A percentile compares a stretch with the other conserved stretches of the same genome.
phyloP scores from a whole-genome alignment of 768 basidiomycete genomes.

The Nidularia pulvinata region DNA sequence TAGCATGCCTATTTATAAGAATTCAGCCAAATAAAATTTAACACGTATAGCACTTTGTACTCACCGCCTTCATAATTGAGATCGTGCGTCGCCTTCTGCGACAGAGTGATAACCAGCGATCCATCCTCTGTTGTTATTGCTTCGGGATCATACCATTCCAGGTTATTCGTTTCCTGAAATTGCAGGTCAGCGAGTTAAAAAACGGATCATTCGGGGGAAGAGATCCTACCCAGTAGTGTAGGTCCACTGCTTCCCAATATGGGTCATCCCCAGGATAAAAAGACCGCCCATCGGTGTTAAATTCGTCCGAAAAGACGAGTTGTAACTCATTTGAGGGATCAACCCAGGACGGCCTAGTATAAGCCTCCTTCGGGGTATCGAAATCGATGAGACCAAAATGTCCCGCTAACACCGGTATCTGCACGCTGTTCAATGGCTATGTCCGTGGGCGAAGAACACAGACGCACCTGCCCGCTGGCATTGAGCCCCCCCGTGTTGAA shows the following conservation, averaged over 20 bases:
- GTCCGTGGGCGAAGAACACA: conserved; percentile 7
- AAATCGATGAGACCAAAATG: conserved; percentile 54
- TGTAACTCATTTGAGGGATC: conserved; percentile 48
- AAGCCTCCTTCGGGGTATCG: conserved; percentile 53
- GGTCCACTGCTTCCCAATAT: conserved; percentile 80
- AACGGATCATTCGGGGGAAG: neutral
- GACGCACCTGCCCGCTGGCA: conserved; percentile 51
- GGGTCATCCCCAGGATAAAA: conserved; percentile 87
- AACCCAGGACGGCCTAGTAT: conserved; percentile 54
- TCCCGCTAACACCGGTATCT: conserved; percentile 63
- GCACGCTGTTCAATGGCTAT: conserved; percentile 8
- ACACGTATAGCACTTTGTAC: conserved; percentile 16
- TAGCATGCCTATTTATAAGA: conserved; percentile 35
- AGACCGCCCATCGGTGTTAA: conserved; percentile 67
- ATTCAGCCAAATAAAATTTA: neutral
- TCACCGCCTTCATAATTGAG: conserved; percentile 71
- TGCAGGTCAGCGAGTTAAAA: neutral
- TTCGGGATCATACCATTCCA: conserved; percentile 89
- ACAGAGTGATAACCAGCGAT: conserved; percentile 72
- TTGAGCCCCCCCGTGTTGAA: conserved; percentile 58
- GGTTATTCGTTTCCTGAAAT: conserved; percentile 51
- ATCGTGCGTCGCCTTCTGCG: conserved; percentile 60
- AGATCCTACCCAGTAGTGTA: conserved; percentile 71
- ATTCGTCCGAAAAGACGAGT: conserved; percentile 81
- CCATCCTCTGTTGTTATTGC: conserved; percentile 78